Conservation (phyloP, 106 monocot species). For the Dendrobium huoshanense region DNA sequence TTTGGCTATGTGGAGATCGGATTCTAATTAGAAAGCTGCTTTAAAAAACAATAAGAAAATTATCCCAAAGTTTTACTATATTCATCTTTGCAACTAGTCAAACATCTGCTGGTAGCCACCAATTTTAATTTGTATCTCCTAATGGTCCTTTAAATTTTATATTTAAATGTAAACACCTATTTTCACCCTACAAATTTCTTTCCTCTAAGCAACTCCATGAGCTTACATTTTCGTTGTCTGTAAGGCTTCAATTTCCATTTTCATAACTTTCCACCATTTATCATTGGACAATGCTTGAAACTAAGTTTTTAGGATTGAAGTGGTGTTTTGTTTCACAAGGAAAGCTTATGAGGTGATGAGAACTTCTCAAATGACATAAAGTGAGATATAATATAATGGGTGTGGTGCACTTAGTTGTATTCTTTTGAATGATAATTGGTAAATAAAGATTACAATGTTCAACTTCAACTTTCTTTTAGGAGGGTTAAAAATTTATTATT, state of each 20-base stretch:
- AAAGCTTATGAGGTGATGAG: not conserved
- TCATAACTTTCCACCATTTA: not conserved
- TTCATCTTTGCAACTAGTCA: constrained; percentile 3
- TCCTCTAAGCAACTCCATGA: not conserved
- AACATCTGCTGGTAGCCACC: not conserved
- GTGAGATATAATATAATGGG: not conserved
- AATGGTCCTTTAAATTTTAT: not conserved
- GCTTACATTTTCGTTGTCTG: not conserved
- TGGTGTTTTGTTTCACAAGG: not conserved
- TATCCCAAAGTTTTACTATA: not conserved
- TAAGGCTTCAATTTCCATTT: not conserved
- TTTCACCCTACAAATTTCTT: not conserved
- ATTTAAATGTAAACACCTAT: not conserved
- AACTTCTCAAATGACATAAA: not conserved
- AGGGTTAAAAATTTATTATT: not conserved
- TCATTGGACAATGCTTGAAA: not conserved
- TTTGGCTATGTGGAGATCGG: no score
- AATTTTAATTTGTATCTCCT: not conserved
- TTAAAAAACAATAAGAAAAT: no score
- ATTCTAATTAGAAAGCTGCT: no score
- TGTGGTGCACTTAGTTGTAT: not conserved
- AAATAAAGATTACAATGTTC: not conserved
- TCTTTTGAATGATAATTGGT: constrained; percentile 3
- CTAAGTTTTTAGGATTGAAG: not conserved
- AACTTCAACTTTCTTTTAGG: not conserved